A percentile compares a stretch with the other conserved stretches of the same genome.
These are phyloP conservation scores for Ceratobasidium sp. DNA, from an alignment of 1,284 basidiomycete genomes.

Conservation along the genomic window DNA sequence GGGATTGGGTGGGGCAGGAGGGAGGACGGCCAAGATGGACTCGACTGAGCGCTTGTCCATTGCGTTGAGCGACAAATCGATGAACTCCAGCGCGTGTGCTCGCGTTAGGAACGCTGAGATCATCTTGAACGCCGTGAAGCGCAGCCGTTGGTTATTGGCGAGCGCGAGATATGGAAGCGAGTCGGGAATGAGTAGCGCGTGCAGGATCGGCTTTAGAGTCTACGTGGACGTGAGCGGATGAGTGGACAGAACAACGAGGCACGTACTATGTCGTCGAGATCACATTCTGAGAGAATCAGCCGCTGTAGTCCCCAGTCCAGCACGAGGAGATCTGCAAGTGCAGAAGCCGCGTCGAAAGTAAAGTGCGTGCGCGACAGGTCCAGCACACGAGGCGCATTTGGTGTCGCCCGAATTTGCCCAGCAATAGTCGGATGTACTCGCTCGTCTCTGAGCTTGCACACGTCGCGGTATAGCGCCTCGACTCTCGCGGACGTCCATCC, in stretches of 20 bases:
- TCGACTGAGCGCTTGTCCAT: constrained; percentile 90
- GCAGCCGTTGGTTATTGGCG: constrained; percentile 87
- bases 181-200: constrained; percentile 88
- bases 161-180: constrained; percentile 87
- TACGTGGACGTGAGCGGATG: constrained; percentile 55
- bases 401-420: constrained; percentile 64
- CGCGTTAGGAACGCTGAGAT: constrained; percentile 75
- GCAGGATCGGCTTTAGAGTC: constrained; percentile 90
- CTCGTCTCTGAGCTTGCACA: constrained; percentile 83
- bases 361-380: constrained; percentile 85
- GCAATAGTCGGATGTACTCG: constrained; percentile 56
- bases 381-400: constrained; percentile 72
- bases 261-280: constrained; percentile 82
- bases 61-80: constrained; percentile 90
- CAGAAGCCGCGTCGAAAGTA: constrained; percentile 75
- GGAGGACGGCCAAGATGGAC: constrained; percentile 79
- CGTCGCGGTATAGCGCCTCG: constrained; percentile 84
- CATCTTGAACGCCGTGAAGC: constrained; percentile 81
- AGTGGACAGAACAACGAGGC: constrained; percentile 22
- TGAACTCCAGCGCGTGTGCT: constrained; percentile 82
- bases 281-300: constrained; percentile 83
- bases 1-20: constrained; percentile 61
- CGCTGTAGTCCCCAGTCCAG: constrained; percentile 92
- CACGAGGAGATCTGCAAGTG: constrained; percentile 88
- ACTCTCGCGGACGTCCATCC: constrained; percentile 88